Evolutionary conservation across 1,284 basidiomycete species (phyloP).

Genomic region (Marasmius sp.): DNA sequence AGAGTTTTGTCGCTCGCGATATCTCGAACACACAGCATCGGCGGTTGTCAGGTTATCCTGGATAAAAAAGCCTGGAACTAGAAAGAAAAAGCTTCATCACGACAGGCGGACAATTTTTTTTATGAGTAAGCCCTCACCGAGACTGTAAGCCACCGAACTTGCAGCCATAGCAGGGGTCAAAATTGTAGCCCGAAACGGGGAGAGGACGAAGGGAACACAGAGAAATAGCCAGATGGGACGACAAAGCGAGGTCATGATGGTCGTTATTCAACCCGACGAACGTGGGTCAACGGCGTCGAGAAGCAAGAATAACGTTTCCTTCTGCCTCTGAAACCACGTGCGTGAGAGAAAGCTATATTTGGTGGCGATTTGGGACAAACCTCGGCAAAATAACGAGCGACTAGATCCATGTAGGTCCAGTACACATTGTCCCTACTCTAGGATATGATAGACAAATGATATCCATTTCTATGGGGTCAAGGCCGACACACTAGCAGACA

Average conservation of each 20-base stretch:
- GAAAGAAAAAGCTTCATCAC: neutral
- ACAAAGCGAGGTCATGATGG: neutral
- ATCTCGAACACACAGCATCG: conserved; percentile 1
- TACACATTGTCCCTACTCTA: too few species aligned
- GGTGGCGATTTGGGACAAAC: too few species aligned
- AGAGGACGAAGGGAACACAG: neutral
- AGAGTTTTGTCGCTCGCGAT: too few species aligned
- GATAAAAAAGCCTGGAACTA: conserved; percentile 37
- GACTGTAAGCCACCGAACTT: neutral
- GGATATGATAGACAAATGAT: too few species aligned
- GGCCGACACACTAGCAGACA: too few species aligned
- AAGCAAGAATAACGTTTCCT: too few species aligned
- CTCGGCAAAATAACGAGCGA: too few species aligned
- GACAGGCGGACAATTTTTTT: neutral
- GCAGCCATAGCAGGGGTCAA: neutral
- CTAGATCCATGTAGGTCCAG: too few species aligned
- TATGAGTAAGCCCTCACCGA: neutral
- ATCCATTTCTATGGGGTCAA: too few species aligned
- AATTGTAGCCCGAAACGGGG: neutral
- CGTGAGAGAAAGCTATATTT: too few species aligned
- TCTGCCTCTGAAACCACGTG: too few species aligned
- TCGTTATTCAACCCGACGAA: neutral
- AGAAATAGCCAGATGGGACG: neutral
- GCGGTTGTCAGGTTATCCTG: conserved; percentile 30
- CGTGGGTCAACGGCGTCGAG: neutral